Base-by-base conservation (phyloP, 2,329 filamentous ascomycete genomes). In the Curvularia spicifera region DNA sequence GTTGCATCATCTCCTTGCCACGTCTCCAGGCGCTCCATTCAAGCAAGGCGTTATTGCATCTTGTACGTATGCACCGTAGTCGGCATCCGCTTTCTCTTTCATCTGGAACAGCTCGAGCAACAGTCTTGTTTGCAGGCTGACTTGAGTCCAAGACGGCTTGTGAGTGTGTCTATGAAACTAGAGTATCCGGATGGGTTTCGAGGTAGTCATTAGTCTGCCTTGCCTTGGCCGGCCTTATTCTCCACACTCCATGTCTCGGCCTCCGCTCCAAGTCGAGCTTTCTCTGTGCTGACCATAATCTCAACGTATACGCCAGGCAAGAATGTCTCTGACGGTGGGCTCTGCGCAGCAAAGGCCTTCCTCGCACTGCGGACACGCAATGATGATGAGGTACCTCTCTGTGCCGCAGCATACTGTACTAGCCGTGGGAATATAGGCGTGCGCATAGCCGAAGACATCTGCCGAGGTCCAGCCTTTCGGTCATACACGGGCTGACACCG, bases 151-250 rank as follows among this genome's bases (percentile, higher is more conserved):
- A 39, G 33, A 49, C 22, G 29, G 45, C 45, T 35, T 22, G 28
- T 9, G n/a, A 33, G n/a, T 22, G n/a, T 33, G 18, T n/a, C 24
- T 18, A 20, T 47, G 29, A 47, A 22, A 15, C 10, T 35, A n/a
- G 15, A 37, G 33, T n/a, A 35, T n/a, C 29, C 29, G 15, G 22
- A 39, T 26, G 24, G 24, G 29, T 20, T 8, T 18, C 15, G 22
- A 24, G 22, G 22, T 26, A 8, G 33, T 31, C 9, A 18, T 22
- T 48, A 26, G 40, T 56, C 53, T 56, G 53, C 53, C 53, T 56
- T 22, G 53, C 28, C 47, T 56, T 56, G 53, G 40, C 45, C 47
- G 40, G 53, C 29, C 53, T 56, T 52, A 52, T 46, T 31, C 15
- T n/a, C 31, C 29, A 31, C 40, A 35, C 24, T 24, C 20, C 47